Percentiles rank a stretch among this genome's conserved stretches.
phyloP scores from a whole-genome alignment of 108 stramenopile species.

The Cyclotella atomus region DNA sequence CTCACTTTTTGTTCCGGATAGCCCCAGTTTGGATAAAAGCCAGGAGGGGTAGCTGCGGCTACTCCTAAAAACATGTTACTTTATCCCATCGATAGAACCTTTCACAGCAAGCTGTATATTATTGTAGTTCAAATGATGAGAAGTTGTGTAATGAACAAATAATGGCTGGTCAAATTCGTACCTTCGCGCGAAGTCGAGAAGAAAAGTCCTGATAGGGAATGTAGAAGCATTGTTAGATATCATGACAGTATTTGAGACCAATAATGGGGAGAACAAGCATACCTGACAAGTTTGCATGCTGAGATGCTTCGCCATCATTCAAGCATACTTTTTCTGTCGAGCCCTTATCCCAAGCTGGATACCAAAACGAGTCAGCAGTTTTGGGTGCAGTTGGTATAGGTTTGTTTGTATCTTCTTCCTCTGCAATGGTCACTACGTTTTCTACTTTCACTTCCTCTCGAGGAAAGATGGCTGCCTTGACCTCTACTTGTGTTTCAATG shows the following conservation, averaged over 20 bases:
- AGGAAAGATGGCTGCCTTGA: neutral
- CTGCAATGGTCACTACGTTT: neutral
- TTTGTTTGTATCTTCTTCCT: neutral
- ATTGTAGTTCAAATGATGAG: neutral
- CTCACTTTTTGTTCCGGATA: neutral
- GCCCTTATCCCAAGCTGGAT: constrained; percentile 4
- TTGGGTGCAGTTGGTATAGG: neutral
- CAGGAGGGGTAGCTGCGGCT: neutral
- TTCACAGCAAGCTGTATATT: neutral
- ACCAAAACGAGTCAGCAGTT: neutral
- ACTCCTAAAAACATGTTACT: neutral
- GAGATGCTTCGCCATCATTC: constrained; percentile 1
- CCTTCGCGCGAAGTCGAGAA: constrained; percentile 1
- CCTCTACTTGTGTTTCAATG: constrained; percentile 5
- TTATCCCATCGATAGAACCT: neutral
- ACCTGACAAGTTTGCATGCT: neutral
- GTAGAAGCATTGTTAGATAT: neutral
- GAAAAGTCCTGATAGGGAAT: neutral
- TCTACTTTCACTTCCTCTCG: neutral
- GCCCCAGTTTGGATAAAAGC: neutral
- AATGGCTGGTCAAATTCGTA: neutral
- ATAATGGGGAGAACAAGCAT: neutral
- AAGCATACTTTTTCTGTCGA: neutral
- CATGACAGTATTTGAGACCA: neutral
- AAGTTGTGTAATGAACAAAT: neutral